These are phyloP conservation scores for Cavenderia fasciculata DNA, from an alignment of 78 protist genomes.

Conservation along the genomic window DNA sequence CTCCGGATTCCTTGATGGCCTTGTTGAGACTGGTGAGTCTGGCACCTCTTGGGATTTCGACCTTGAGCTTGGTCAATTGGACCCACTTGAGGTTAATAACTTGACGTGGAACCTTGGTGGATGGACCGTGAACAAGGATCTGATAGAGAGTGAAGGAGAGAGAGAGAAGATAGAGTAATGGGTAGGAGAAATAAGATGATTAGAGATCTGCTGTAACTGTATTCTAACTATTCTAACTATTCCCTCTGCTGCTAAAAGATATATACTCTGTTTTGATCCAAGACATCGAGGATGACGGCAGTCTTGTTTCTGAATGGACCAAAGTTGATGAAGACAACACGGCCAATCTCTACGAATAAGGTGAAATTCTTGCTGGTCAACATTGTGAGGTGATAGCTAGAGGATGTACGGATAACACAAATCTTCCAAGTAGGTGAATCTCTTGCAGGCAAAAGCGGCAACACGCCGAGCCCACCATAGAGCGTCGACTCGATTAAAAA, in stretches of 20 bases:
- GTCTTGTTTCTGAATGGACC: slow-evolving; percentile 74
- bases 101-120: slow-evolving; percentile 65
- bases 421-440: no score
- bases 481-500: no score
- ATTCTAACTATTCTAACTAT: no score
- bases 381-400: neutral
- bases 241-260: neutral
- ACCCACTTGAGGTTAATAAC: slow-evolving; percentile 74
- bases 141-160: neutral
- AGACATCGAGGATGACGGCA: slow-evolving; percentile 78
- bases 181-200: neutral
- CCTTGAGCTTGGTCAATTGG: slow-evolving; percentile 28
- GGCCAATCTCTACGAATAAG: slow-evolving; percentile 65
- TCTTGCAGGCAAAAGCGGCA: no score
- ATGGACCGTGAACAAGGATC: slow-evolving; percentile 77
- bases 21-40: slow-evolving; percentile 21
- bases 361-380: slow-evolving; percentile 67
- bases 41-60: slow-evolving; percentile 73
- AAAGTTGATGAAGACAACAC: slow-evolving; percentile 75
- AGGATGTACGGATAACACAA: no score
- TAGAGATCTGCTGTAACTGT: no score
- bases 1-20: slow-evolving; percentile 67
- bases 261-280: slow-evolving; percentile 79
- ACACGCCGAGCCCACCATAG: no score
- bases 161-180: neutral